A percentile compares a stretch with the other conserved stretches of the same genome.
Evolutionary conservation across 2,329 filamentous ascomycete genomes (phyloP).

Genomic region (Harringtonia lauricola): DNA sequence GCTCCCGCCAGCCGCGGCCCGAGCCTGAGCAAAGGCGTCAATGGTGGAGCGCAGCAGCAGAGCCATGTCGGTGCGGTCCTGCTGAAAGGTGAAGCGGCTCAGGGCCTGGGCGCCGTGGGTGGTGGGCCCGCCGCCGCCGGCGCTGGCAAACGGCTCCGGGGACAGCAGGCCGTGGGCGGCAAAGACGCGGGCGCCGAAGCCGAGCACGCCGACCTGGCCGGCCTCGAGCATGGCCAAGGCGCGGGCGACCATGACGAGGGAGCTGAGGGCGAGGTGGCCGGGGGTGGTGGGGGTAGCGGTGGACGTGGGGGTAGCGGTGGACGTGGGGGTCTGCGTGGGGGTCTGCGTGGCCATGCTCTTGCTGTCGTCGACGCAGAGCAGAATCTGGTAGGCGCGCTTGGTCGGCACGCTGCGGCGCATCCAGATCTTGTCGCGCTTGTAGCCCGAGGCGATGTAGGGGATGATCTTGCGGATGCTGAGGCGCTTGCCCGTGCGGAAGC

Average conservation of each 20-base stretch:
- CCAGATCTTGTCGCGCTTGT: conserved; percentile 99
- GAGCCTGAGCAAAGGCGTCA: conserved; percentile 68
- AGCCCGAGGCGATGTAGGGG: conserved; percentile 94
- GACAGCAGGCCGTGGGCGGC: conserved; percentile 73
- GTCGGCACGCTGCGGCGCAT: conserved; percentile 87
- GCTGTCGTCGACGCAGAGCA: conserved; percentile 94
- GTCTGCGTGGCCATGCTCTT: conserved; percentile 72
- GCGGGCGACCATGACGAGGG: conserved; percentile 80
- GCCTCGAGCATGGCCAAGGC: conserved; percentile 87
- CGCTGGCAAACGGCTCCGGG: conserved; percentile 54
- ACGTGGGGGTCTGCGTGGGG: not conserved
- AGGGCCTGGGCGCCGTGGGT: conserved; percentile 55
- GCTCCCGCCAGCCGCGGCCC: conserved; percentile 38
- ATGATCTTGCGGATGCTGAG: conserved; percentile 99
- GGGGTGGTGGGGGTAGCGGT: not conserved
- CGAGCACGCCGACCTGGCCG: conserved; percentile 82
- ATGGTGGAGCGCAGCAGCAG: conserved; percentile 69
- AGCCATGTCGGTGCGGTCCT: conserved; percentile 76
- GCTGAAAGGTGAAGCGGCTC: conserved; percentile 73
- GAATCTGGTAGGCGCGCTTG: conserved; percentile 92
- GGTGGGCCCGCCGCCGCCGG: conserved; percentile 52
- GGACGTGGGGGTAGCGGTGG: not conserved
- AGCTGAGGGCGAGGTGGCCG: conserved; percentile 79
- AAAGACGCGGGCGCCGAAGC: conserved; percentile 76
- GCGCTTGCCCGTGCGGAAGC: conserved; percentile 93